Base-by-base conservation (phyloP, 2,329 filamentous ascomycete species). In the Neofusicoccum cordaticola region DNA sequence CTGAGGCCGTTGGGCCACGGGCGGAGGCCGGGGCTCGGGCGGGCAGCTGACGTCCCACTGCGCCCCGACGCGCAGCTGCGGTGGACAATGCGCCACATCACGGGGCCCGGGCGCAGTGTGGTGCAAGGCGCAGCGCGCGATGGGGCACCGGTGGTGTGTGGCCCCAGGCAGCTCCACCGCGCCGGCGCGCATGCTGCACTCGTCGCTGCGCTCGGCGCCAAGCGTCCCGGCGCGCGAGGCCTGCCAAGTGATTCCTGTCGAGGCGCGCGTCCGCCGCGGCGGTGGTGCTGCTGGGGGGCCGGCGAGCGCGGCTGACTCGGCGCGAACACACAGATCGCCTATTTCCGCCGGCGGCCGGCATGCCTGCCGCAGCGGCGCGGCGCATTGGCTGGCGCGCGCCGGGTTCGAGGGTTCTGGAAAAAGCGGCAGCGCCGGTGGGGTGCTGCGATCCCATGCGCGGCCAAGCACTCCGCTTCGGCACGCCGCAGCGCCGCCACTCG, bases 11-110 rank as follows among this genome's bases (percentile, higher is more conserved):
- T 2, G 11, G n/a, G n/a, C 17, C 12, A 11, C 13, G 35, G 52
- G 52, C 35, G 52, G 37, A 42, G 52, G 22, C 15, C 22, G n/a
- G 41, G 3, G 27, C 56, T 31, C 41, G 56, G 42, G 56, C 56
- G 56, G 56, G 56, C 56, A 60, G 56, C 56, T 60, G 56, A 60
- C 56, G 42, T 60, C 41, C 56, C 56, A 60, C 56, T 60, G 56
- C 56, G 56, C 56, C 56, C 41, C 56, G 56, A 60, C 56, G 56
- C 42, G 56, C 56, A 60, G 56, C 42, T 34, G 52, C 22, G 56
- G 56, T 60, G 56, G 56, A 60, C 56, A 35, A 60, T 60, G 56
- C 56, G 56, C 56, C 56, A 60, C 56, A 60, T 60, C 56, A 60
- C 56, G 56, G 56, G 56, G 56, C 19, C 56, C 12, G 42, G 12